These are phyloP conservation scores for Fusarium burgessii DNA, from an alignment of 2,329 filamentous ascomycete species.

Conservation along the genomic window DNA sequence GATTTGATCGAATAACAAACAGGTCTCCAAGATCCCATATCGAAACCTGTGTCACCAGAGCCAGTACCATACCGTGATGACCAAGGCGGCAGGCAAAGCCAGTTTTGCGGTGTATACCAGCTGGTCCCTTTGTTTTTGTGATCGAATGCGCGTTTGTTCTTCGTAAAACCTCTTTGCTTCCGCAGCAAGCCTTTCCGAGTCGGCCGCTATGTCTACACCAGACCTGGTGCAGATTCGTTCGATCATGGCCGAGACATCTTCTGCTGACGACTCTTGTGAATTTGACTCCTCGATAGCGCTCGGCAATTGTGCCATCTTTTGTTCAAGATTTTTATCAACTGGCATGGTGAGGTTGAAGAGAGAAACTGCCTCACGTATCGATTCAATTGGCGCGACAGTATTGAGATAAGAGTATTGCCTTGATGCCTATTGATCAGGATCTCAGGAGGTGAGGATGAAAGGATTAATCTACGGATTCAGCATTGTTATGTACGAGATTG, in stretches of 20 bases:
- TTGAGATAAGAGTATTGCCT: too few species aligned
- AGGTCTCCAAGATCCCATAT: too few species aligned
- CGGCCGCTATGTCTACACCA: background rate
- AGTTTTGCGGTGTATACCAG: background rate
- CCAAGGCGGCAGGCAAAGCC: background rate
- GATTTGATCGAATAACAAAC: background rate
- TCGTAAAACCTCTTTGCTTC: slow-evolving; percentile 7
- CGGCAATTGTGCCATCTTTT: too few species aligned
- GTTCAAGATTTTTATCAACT: background rate
- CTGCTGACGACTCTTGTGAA: background rate
- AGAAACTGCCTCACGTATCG: too few species aligned
- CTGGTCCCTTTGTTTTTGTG: background rate
- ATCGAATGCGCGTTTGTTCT: background rate
- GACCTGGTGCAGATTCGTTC: background rate
- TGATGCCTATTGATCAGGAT: too few species aligned
- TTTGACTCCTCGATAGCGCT: rapidly evolving
- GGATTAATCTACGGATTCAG: background rate
- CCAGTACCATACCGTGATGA: background rate
- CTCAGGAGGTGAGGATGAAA: too few species aligned
- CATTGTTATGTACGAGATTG: rapidly evolving
- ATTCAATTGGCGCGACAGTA: background rate
- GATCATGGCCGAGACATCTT: background rate
- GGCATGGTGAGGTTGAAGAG: background rate
- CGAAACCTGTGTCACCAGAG: background rate
- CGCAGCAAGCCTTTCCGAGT: background rate